Evolutionary conservation across 1,284 basidiomycete genomes (phyloP).

Genomic region (Mycena citricolor): DNA sequence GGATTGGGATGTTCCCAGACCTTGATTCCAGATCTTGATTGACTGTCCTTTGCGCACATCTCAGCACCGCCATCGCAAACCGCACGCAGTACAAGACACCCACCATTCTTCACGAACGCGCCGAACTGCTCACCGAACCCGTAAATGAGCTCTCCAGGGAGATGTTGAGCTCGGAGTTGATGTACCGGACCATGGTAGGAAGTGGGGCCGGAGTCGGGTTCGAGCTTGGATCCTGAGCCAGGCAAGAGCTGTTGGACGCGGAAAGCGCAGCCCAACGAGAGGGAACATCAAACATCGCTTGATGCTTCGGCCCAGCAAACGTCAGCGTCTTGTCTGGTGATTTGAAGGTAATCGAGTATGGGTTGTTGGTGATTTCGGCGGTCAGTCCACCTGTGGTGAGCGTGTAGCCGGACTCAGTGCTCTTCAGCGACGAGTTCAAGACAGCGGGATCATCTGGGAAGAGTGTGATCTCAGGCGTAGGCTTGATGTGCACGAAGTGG

Average conservation of each 20-base stretch:
- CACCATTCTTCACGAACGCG: constrained; percentile 74
- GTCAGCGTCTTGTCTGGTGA: constrained; percentile 49
- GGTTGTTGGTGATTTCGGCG: constrained; percentile 56
- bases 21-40: constrained; percentile 69
- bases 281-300: constrained; percentile 66
- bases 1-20: constrained; percentile 7
- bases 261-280: constrained; percentile 58
- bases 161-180: constrained; percentile 67
- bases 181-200: constrained; percentile 53
- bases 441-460: constrained; percentile 61
- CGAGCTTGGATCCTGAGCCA: constrained; percentile 56
- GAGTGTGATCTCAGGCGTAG: constrained; percentile 53
- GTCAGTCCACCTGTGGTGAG: constrained; percentile 45
- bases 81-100: constrained; percentile 15
- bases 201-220: constrained; percentile 50
- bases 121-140: constrained; percentile 75
- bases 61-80: no score
- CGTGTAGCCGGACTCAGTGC: constrained; percentile 37
- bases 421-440: constrained; percentile 41
- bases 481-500: constrained; percentile 52
- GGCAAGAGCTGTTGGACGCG: constrained; percentile 60
- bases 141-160: constrained; percentile 73
- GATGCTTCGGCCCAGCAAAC: constrained; percentile 58
- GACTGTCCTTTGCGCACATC: constrained; percentile 45
- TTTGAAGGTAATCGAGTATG: constrained; percentile 63